Evolutionary conservation across 805 yeast species (phyloP), one percentile per base, ranked within the genome.

Genomic region (Starmerella powellii): DNA sequence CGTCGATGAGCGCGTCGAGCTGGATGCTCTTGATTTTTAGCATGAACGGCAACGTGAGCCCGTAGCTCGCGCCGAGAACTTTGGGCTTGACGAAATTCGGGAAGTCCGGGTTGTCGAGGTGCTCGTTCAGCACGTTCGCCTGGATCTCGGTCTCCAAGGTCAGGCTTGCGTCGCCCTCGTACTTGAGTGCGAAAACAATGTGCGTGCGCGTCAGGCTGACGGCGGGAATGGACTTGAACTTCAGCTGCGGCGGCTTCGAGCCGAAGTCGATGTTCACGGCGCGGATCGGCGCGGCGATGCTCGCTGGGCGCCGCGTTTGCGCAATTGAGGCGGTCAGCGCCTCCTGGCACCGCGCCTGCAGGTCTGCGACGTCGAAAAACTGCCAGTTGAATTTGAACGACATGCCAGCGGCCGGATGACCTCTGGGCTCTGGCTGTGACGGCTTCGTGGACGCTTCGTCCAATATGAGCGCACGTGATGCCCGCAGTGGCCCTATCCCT

Each of bases 221-320:
- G 55, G 80, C 43, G 21, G 41, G 46, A 12, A 54, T 42, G 5
- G 82, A 88, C 47, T 80, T 63, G 24, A 82, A 78, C 57, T 80
- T 88, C 48, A 82, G 74, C 42, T 67, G 66, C 1, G 93, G 93
- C 1, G 88, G 76, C 10, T 68, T 63, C 37, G 76, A 71, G n/a
- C 93, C 93, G 59, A 82, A 78, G 51, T 77, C 71, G 36, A 83
- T 65, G 46, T 77, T 84, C 41, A 75, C 70, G 40, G 82, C 81
- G 34, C 64, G 64, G 46, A 83, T 78, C 37, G 73, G 56, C 38
- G 59, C 60, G 13, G 49, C 57, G 15, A 61, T 48, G 32, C 53
- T 50, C 13, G 59, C 56, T 6, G 63, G 64, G 31, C 55, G 54
- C 31, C 52, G 42, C 11, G 59, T 53, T 18, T 50, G 46, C 37